Base-by-base conservation (phyloP, 352 stramenopile species). In the Phytopythium chamaehyphon region DNA sequence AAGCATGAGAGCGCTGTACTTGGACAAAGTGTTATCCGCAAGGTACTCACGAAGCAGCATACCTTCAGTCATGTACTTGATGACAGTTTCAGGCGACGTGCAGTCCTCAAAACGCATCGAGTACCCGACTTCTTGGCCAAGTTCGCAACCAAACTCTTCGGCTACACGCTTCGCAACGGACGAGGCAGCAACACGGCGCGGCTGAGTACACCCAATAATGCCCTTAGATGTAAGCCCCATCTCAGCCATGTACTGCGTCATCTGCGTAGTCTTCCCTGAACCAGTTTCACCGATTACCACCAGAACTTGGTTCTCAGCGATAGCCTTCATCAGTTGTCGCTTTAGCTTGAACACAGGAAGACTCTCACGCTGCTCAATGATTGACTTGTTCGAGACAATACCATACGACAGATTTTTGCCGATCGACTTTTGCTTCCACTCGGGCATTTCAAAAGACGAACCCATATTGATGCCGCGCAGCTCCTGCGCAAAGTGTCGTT, bases 1-100 rank as follows among this genome's bases (percentile, higher is more conserved):
- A 36, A 99, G 96, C 62, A 99, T 98, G 35, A 99, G 61, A 5
- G 91, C 93, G 21, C 77, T 86, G 65, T 98, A 98, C 52, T 96
- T 88, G n/a, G 81, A 92, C 19, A 99, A 72, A 45, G 96, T 86
- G 24, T 93, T 82, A 75, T 99, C 97, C 6, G 93, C 92, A 14
- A 99, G 76, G 66, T 99, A 99, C 70, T 99, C 97, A 60, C 97
- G 87, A 73, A 99, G 87, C 1, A 99, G 70, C 97, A 99, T 99
- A 73, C 97, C 98, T 76, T 99, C 97, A 2, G 96, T 99, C 96
- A 99, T 99, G 72, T 99, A 99, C 78, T 99, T 99, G 64, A 99
- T 99, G 47, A 98, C 87, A 1, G 96, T 99, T 51, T 98, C 79
- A 2, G 75, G 66, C n/a, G 66, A 85, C 6, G 85, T 92, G 18